Evolutionary conservation across 345 rosid genomes (phyloP).

Genomic region (Eucalyptus erythrocorys): DNA sequence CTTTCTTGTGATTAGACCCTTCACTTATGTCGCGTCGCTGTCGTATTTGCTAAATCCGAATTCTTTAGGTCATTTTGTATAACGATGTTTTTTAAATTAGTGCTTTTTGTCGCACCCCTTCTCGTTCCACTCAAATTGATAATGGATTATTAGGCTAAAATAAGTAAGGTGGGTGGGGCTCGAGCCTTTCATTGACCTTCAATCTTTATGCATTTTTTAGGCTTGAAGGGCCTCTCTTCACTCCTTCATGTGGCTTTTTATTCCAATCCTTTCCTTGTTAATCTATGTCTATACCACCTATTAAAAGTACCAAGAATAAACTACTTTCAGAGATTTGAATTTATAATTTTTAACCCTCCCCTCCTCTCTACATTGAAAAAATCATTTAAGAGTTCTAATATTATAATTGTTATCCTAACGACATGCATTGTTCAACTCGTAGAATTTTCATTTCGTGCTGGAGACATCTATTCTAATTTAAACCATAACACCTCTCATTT

Average conservation of each 20-base stretch:
- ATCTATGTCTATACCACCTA: not conserved
- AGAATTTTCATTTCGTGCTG: not conserved
- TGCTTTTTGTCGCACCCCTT: not conserved
- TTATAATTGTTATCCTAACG: not conserved
- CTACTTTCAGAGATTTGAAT: not conserved
- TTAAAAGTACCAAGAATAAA: not conserved
- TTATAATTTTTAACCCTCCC: not conserved
- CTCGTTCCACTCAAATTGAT: not conserved
- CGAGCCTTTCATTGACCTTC: not conserved
- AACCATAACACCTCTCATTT: not conserved
- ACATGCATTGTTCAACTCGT: not conserved
- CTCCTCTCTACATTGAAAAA: not conserved
- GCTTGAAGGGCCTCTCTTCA: not conserved
- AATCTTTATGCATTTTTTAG: not conserved
- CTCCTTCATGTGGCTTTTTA: not conserved
- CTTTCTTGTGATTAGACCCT: not conserved
- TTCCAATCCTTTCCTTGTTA: not conserved
- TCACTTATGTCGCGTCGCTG: not conserved
- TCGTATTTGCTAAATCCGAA: not conserved
- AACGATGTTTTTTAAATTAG: not conserved
- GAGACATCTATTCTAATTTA: not conserved
- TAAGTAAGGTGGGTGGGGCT: not conserved
- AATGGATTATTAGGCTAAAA: not conserved
- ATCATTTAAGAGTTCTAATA: not conserved
- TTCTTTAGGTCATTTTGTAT: not conserved